phyloP scores from a whole-genome alignment of 106 monocot genomes.

The Iris macrosiphon region DNA sequence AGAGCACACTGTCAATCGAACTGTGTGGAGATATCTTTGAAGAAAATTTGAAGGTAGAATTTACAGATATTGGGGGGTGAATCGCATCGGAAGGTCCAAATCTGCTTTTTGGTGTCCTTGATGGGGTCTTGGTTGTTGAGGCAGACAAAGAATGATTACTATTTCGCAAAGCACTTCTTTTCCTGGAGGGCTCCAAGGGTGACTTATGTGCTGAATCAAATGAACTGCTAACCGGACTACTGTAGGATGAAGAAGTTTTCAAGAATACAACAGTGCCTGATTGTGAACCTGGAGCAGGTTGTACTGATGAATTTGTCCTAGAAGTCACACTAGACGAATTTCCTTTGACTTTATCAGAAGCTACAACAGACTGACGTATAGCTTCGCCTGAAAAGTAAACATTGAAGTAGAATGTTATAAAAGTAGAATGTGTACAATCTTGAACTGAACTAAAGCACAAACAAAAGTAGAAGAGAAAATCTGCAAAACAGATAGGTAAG shows the following conservation, averaged over 20 bases:
- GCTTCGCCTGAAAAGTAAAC: constrained; percentile 8
- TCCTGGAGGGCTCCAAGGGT: not conserved
- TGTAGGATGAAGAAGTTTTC: no score
- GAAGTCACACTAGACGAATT: constrained; percentile 1
- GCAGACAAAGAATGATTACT: not conserved
- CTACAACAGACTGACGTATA: not conserved
- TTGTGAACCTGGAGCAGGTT: not conserved
- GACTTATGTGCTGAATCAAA: no score
- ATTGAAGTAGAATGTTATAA: not conserved
- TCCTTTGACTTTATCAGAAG: constrained; percentile 1
- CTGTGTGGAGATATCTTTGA: constrained; percentile 1
- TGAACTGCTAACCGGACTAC: no score
- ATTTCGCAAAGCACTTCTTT: not conserved
- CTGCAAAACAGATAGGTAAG: no score
- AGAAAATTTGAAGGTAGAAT: constrained; percentile 6
- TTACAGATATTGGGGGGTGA: no score
- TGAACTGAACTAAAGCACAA: no score
- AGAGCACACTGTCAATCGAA: constrained; percentile 2
- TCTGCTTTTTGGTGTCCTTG: constrained; percentile 2
- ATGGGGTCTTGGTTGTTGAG: constrained; percentile 10
- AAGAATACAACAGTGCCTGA: not conserved
- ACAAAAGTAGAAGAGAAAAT: no score
- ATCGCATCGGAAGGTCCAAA: no score
- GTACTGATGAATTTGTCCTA: not conserved
- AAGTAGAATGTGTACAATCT: not conserved